phyloP scores from a whole-genome alignment of 2,329 filamentous ascomycete genomes.

The Cladosporium sp. region DNA sequence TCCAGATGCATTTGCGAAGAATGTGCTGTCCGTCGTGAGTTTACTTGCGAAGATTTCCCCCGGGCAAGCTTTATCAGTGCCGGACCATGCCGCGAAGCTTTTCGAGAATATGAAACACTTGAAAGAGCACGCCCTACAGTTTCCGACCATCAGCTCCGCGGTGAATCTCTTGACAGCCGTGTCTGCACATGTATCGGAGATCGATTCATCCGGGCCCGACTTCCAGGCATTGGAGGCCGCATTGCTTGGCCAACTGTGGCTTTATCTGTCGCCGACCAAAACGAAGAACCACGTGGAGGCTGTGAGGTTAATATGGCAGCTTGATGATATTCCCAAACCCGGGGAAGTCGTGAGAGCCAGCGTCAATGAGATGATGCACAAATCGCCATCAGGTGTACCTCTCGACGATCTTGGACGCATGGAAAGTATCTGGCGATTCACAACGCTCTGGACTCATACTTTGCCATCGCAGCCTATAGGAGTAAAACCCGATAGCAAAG shows the following conservation, averaged over 20 bases:
- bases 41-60: constrained; percentile 1
- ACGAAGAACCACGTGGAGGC: constrained; percentile 96
- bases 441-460: constrained; percentile 79
- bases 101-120: background rate
- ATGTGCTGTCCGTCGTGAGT: background rate
- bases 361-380: constrained; percentile 17
- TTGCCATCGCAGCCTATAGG: constrained; percentile 37
- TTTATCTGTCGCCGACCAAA: constrained; percentile 73
- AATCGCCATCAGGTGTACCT: constrained; percentile 6
- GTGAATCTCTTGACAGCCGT: background rate
- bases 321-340: constrained; percentile 56
- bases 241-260: constrained; percentile 11
- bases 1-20: constrained; percentile 1
- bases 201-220: background rate
- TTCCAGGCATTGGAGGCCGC: background rate
- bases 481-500: constrained; percentile 22
- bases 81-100: background rate
- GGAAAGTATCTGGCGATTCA: constrained; percentile 43
- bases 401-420: background rate
- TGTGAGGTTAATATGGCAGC: constrained; percentile 79
- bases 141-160: constrained; percentile 4
- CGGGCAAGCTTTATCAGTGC: background rate
- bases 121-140: background rate
- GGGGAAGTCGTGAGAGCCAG: constrained; percentile 24
- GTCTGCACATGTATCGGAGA: background rate